Conservation (phyloP, 2,329 filamentous ascomycete genomes). For the Monosporascus sp. region DNA sequence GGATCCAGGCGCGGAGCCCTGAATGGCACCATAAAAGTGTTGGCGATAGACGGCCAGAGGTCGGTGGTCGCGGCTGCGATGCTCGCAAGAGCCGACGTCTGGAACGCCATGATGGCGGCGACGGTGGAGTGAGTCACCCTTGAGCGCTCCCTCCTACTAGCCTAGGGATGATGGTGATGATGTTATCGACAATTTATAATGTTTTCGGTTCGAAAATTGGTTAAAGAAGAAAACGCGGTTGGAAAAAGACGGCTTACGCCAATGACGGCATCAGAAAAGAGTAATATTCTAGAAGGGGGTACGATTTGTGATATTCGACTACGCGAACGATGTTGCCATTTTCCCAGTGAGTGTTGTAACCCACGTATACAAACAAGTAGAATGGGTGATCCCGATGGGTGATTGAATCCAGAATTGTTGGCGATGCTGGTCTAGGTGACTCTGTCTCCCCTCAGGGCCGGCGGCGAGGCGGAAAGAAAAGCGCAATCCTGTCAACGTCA, state of each 20-base stretch:
- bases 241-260: neutral
- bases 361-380: neutral
- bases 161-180: neutral
- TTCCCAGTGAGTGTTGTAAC: neutral
- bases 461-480: too few relatives aligned
- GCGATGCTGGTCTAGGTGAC: too few relatives aligned
- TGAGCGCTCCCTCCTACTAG: neutral
- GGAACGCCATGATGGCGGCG: slow-evolving; percentile 24
- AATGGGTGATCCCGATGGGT: neutral
- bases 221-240: neutral
- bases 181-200: neutral
- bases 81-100: slow-evolving; percentile 27
- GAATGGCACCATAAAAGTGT: slow-evolving; percentile 33
- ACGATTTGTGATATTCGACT: neutral
- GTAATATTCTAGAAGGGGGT: neutral
- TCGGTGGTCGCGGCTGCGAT: slow-evolving; percentile 39
- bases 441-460: too few relatives aligned
- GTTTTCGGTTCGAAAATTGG: neutral
- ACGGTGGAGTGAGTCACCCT: neutral
- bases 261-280: neutral
- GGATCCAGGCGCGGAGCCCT: slow-evolving; percentile 14
- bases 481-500: neutral
- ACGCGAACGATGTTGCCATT: neutral
- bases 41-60: slow-evolving; percentile 41
- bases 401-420: too few relatives aligned